Percentiles rank a stretch among this genome's conserved stretches.
These are phyloP conservation scores for Hypoxylon rickii DNA, from an alignment of 495 filamentous ascomycete species.

Conservation along the genomic window DNA sequence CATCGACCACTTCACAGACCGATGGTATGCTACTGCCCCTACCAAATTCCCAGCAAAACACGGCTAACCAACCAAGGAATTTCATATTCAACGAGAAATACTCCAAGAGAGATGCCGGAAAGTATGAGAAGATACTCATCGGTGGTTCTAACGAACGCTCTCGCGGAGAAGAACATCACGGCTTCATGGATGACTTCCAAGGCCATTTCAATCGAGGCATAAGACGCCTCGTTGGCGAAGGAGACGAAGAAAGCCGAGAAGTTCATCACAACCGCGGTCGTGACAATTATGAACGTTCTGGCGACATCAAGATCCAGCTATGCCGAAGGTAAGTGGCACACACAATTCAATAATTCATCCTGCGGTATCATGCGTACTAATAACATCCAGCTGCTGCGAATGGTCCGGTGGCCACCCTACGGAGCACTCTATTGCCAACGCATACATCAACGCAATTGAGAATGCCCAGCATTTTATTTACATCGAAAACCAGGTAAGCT, in stretches of 20 bases:
- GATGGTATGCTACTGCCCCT: constrained; percentile 60
- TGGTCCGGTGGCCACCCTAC: constrained; percentile 72
- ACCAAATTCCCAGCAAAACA: not conserved
- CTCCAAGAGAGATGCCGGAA: constrained; percentile 60
- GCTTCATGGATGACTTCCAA: constrained; percentile 49
- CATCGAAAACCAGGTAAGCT: constrained; percentile 81
- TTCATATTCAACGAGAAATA: constrained; percentile 90
- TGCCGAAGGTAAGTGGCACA: constrained; percentile 44
- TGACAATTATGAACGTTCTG: constrained; percentile 10
- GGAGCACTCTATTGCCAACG: constrained; percentile 88
- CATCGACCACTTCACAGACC: constrained; percentile 76
- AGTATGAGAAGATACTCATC: constrained; percentile 61
- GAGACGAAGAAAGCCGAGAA: constrained; percentile 25
- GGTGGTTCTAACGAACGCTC: constrained; percentile 14
- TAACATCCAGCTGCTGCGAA: constrained; percentile 58
- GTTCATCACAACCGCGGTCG: constrained; percentile 32
- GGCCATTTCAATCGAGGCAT: constrained; percentile 50
- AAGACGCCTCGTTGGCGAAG: constrained; percentile 40
- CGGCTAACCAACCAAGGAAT: constrained; percentile 55
- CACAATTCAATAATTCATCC: constrained; percentile 10
- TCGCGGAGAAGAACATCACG: constrained; percentile 31
- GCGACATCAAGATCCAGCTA: constrained; percentile 43
- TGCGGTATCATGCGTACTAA: constrained; percentile 2
- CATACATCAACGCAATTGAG: constrained; percentile 81
- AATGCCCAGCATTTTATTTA: constrained; percentile 86